Conservation (phyloP, 2,329 filamentous ascomycete species). For the Aspergillus sp. region DNA sequence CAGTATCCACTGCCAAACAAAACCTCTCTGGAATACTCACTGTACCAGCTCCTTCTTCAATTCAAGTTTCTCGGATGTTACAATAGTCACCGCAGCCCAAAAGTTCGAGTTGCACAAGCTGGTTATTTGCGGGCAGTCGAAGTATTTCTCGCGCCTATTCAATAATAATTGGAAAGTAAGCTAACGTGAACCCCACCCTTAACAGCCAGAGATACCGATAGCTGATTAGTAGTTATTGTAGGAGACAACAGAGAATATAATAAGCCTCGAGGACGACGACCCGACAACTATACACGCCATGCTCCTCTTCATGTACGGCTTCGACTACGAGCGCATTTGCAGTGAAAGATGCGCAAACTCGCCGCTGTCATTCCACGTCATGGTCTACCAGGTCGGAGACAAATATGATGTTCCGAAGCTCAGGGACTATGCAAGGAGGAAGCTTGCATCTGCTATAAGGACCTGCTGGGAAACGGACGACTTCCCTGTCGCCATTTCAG, state of each 20-base stretch:
- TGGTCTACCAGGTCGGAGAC: slow-evolving; percentile 25
- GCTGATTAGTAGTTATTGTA: not conserved
- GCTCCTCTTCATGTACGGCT: slow-evolving; percentile 27
- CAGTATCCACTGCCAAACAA: not conserved
- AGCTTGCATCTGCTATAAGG: slow-evolving; percentile 16
- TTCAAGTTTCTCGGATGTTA: slow-evolving; percentile 16
- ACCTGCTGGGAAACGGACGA: slow-evolving; percentile 24
- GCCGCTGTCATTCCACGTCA: slow-evolving; percentile 24
- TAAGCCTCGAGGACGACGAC: slow-evolving; percentile 20
- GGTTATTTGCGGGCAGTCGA: slow-evolving; percentile 19
- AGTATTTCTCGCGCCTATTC: slow-evolving; percentile 16
- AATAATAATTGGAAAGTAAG: too few species aligned
- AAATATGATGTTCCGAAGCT: slow-evolving; percentile 24
- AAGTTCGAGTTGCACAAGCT: slow-evolving; percentile 19
- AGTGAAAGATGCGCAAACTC: slow-evolving; percentile 15
- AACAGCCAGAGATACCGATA: not conserved
- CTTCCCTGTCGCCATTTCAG: slow-evolving; percentile 14
- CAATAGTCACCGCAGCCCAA: slow-evolving; percentile 10
- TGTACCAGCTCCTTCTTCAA: not conserved
- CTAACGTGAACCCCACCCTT: too few species aligned
- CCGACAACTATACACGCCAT: slow-evolving; percentile 23
- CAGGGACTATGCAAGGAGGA: slow-evolving; percentile 21
- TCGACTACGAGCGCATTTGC: slow-evolving; percentile 22
- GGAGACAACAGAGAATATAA: not conserved
- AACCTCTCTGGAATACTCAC: not conserved